Evolutionary conservation across 2,329 filamentous ascomycete genomes (phyloP), one percentile per base, ranked within the genome.

Genomic region (Domatiomyces catenatus): DNA sequence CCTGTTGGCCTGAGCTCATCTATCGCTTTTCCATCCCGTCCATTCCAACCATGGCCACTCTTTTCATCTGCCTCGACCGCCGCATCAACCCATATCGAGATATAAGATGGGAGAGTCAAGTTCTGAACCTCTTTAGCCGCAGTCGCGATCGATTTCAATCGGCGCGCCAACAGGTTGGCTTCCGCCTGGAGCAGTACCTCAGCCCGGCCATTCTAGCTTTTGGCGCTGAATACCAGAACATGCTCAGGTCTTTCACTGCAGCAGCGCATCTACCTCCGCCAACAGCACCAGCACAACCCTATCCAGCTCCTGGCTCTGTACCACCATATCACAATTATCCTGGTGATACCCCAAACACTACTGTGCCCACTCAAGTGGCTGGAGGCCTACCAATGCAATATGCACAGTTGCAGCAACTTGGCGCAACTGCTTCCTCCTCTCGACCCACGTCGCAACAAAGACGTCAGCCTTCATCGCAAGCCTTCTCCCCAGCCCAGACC

Each of bases 141-240:
- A 39, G 32, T 15, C 32, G 32, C 15, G 32, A 39, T 39, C 32
- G 5, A 39, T 39, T 15, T 39, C 10, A 39, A 39, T 15, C 32
- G 5, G 3, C 15, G 24, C 15, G 44, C 24, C 44, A 2, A 58
- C 8, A n/a, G 6, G 17, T 8, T 20, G 24, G 39, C 22, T 48
- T 44, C 19, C 8, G 46, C 50, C 36, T 66, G 64, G 20, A 54
- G 10, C 32, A 15, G 32, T 39, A 15, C 10, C 32, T 39, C 32
- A 39, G 15, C 32, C 2, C 3, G 10, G 32, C 32, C 32, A 39
- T 39, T 15, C 1, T 3, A 2, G 12, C 7, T 39, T 39, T 39
- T 39, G 32, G 32, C 32, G 1, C 10, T 4, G 32, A 39, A 2
- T 39, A 39, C 10, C 32, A 39, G 32, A 39, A 39, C 15, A 15